These are phyloP conservation scores for Tuber brumale DNA, from an alignment of 495 filamentous ascomycete genomes.

Conservation along the genomic window DNA sequence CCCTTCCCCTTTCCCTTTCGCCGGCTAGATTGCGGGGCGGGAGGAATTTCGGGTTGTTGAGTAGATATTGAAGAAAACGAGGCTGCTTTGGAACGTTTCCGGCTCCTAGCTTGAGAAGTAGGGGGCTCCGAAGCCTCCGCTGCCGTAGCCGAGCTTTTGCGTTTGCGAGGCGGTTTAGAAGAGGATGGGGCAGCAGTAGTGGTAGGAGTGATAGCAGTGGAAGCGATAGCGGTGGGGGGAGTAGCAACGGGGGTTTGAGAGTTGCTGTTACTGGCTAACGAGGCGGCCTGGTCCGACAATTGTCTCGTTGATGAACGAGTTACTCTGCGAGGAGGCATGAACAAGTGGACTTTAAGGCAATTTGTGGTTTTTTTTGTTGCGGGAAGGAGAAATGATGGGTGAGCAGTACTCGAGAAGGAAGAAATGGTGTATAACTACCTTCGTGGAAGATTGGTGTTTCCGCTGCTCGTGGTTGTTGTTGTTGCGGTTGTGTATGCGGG, in stretches of 20 bases:
- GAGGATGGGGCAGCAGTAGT: constrained; percentile 24
- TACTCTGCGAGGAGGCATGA: constrained; percentile 44
- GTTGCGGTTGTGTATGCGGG: constrained; percentile 10
- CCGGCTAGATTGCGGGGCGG: constrained; percentile 9
- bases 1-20: constrained; percentile 57
- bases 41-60: constrained; percentile 21
- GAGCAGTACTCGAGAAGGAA: constrained; percentile 36
- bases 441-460: constrained; percentile 35
- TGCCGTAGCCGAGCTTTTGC: constrained; percentile 28
- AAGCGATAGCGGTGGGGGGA: constrained; percentile 21
- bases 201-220: constrained; percentile 19
- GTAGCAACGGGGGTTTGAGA: constrained; percentile 17
- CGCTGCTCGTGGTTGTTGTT: constrained; percentile 8
- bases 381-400: constrained; percentile 35
- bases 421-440: constrained; percentile 42
- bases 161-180: constrained; percentile 34
- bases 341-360: constrained; percentile 39
- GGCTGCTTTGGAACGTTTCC: constrained; percentile 32
- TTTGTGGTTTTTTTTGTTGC: constrained; percentile 25
- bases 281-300: constrained; percentile 40
- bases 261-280: constrained; percentile 33
- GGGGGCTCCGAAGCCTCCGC: constrained; percentile 28
- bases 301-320: constrained; percentile 42
- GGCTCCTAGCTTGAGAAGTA: constrained; percentile 17
- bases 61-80: constrained; percentile 18